These are phyloP conservation scores for Polyporus tsugae DNA, from an alignment of 1,284 basidiomycete genomes.

Conservation along the genomic window DNA sequence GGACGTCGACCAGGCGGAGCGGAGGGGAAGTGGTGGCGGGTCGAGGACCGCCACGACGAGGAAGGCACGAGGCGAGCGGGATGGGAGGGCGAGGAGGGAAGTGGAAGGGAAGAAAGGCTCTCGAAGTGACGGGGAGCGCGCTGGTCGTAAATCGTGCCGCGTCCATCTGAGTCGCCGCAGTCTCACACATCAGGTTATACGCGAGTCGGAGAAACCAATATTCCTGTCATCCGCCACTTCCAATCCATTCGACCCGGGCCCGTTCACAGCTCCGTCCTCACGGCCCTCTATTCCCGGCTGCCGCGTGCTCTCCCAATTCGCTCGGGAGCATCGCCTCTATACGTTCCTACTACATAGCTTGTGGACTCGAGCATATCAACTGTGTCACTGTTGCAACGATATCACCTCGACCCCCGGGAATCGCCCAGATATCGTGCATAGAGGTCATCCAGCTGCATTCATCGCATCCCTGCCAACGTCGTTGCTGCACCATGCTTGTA, in stretches of 20 bases:
- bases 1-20: constrained; percentile 13
- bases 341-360: constrained; percentile 1
- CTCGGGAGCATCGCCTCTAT: not conserved
- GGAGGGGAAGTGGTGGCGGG: constrained; percentile 1
- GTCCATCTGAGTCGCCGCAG: constrained; percentile 14
- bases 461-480: constrained; percentile 7
- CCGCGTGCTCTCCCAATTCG: not conserved
- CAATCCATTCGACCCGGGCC: not conserved
- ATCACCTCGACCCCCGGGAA: not conserved
- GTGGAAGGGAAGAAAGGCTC: constrained; percentile 19
- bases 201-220: constrained; percentile 16
- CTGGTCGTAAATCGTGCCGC: constrained; percentile 28
- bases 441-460: not conserved
- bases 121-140: constrained; percentile 29
- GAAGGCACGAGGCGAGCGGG: constrained; percentile 15
- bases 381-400: not conserved
- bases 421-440: not conserved
- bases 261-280: constrained; percentile 6
- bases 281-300: not conserved
- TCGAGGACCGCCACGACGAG: constrained; percentile 22
- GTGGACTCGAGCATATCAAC: not conserved
- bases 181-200: constrained; percentile 27
- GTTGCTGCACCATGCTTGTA: constrained; percentile 9
- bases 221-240: constrained; percentile 27
- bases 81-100: constrained; percentile 8